A percentile compares a stretch with the other conserved stretches of the same genome.
Evolutionary conservation across 2,329 filamentous ascomycete genomes (phyloP).

Genomic region (Cadophora sp.): DNA sequence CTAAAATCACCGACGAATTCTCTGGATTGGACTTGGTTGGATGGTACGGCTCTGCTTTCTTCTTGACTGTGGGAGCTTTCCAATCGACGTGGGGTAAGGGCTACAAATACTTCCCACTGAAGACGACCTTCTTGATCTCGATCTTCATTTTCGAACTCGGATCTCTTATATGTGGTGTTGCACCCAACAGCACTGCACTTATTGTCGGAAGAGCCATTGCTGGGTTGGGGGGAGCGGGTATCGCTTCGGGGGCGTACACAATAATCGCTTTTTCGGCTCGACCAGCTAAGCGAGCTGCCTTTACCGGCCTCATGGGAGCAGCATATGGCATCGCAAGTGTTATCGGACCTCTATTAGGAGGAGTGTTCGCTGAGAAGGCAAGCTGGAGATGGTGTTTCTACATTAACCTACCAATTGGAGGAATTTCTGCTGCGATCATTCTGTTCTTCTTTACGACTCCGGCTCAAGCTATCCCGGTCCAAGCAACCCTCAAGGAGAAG

Average conservation of each 20-base stretch:
- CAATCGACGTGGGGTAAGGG: slow-evolving; percentile 45
- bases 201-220: slow-evolving; percentile 48
- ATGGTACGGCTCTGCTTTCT: slow-evolving; percentile 66
- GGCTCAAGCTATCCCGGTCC: slow-evolving; percentile 47
- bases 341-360: slow-evolving; percentile 47
- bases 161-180: slow-evolving; percentile 48
- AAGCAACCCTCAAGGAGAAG: slow-evolving; percentile 52
- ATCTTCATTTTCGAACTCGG: slow-evolving; percentile 49
- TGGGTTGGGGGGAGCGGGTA: slow-evolving; percentile 46
- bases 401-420: slow-evolving; percentile 54
- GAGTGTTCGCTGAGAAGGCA: slow-evolving; percentile 48
- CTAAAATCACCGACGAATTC: slow-evolving; percentile 60
- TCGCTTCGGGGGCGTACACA: slow-evolving; percentile 51
- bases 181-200: slow-evolving; percentile 46
- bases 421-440: slow-evolving; percentile 48
- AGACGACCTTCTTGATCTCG: slow-evolving; percentile 43
- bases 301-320: slow-evolving; percentile 46
- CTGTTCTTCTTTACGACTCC: slow-evolving; percentile 54
- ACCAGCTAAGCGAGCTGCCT: slow-evolving; percentile 45
- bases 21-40: slow-evolving; percentile 55
- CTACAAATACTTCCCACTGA: slow-evolving; percentile 47
- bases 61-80: slow-evolving; percentile 53
- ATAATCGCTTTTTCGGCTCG: slow-evolving; percentile 51
- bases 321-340: slow-evolving; percentile 42
- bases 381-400: slow-evolving; percentile 48